Conservation (phyloP, 2,329 filamentous ascomycete genomes). For the Ophiocordyceps camponoti-rufipedis region DNA sequence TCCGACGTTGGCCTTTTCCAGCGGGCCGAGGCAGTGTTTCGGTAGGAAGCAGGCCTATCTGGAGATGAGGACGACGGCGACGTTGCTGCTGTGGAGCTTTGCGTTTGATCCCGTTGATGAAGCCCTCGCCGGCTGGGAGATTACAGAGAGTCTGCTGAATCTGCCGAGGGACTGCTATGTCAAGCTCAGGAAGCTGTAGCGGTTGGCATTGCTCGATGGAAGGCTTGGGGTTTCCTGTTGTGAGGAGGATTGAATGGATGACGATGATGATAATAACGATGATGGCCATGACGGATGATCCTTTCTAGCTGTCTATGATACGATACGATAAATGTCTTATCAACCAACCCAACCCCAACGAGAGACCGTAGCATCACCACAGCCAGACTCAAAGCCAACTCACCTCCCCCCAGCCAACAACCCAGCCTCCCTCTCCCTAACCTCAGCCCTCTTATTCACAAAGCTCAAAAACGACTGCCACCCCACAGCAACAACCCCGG, state of each 20-base stretch:
- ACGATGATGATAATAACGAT: slow-evolving; percentile 72
- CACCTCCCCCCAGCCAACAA: too few species aligned
- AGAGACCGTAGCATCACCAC: too few species aligned
- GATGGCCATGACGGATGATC: slow-evolving; percentile 37
- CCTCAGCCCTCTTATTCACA: too few species aligned
- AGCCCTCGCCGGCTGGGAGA: slow-evolving; percentile 5
- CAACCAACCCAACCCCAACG: too few species aligned
- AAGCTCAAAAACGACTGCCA: too few species aligned
- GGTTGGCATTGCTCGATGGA: too few species aligned
- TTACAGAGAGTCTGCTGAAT: slow-evolving; percentile 9
- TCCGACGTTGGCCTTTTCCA: slow-evolving; percentile 16
- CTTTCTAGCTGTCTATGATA: too few species aligned
- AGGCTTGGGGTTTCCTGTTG: neutral
- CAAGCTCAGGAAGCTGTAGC: slow-evolving; percentile 5
- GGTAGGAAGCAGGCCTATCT: slow-evolving; percentile 18
- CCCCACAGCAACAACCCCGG: too few species aligned
- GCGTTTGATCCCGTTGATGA: slow-evolving; percentile 7
- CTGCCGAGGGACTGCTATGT: slow-evolving; percentile 10
- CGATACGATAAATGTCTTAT: too few species aligned
- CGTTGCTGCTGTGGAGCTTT: slow-evolving; percentile 20
- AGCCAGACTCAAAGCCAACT: too few species aligned
- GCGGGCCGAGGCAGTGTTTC: slow-evolving; percentile 19
- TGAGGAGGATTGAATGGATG: neutral
- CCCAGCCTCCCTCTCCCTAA: too few species aligned
- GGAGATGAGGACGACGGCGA: slow-evolving; percentile 16